phyloP scores from a whole-genome alignment of 805 yeast genomes.

The Sungouiozyma ichnusensis region DNA sequence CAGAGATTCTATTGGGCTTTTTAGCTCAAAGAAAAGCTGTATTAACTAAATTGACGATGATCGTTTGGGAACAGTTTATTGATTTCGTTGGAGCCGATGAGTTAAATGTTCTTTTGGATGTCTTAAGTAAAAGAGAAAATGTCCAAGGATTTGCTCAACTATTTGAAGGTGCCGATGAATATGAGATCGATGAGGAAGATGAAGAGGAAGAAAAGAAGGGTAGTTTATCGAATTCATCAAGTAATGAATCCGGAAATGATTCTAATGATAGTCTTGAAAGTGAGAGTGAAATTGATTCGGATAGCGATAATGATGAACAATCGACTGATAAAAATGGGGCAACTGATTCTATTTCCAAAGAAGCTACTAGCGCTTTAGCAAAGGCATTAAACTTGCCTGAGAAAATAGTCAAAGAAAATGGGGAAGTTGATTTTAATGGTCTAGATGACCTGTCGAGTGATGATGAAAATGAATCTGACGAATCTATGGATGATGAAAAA shows the following conservation, averaged over 20 bases:
- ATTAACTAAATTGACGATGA: constrained; percentile 45
- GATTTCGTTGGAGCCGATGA: constrained; percentile 35
- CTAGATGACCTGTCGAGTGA: constrained; percentile 35
- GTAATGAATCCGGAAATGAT: constrained; percentile 22
- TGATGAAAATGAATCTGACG: constrained; percentile 46
- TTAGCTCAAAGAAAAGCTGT: constrained; percentile 47
- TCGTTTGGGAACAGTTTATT: constrained; percentile 50
- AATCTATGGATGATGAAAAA: constrained; percentile 89
- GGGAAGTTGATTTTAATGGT: constrained; percentile 38
- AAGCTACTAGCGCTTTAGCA: constrained; percentile 56
- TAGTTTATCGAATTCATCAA: constrained; percentile 25
- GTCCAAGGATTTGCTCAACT: constrained; percentile 67
- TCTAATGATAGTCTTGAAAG: constrained; percentile 25
- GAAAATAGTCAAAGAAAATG: constrained; percentile 32
- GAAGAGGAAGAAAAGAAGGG: constrained; percentile 30
- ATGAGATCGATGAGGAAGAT: constrained; percentile 36
- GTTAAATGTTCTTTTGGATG: constrained; percentile 41
- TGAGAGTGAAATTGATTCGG: constrained; percentile 22
- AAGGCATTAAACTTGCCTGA: constrained; percentile 60
- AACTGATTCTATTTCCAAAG: constrained; percentile 31
- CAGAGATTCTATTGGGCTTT: constrained; percentile 50
- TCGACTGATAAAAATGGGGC: constrained; percentile 33
- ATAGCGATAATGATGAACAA: constrained; percentile 25
- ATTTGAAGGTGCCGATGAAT: constrained; percentile 54
- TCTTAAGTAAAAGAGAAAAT: constrained; percentile 60